phyloP scores from a whole-genome alignment of 257 asterid genomes.

The Przewalskia tangutica region DNA sequence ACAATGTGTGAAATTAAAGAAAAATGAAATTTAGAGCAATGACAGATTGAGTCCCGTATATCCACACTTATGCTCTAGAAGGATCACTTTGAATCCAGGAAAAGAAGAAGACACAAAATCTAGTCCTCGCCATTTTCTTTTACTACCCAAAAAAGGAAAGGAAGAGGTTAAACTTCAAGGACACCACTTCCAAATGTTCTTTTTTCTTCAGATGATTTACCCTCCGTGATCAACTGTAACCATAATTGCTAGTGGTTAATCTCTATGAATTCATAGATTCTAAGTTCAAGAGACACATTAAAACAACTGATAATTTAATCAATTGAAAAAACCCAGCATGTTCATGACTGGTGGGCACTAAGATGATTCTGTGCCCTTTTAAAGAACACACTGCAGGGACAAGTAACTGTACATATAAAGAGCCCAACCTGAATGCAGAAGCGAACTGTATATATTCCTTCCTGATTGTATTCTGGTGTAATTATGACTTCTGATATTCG shows the following conservation, averaged over 20 bases:
- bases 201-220: background rate
- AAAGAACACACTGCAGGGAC: background rate
- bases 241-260: background rate
- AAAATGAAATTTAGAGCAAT: background rate
- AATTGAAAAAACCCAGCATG: background rate
- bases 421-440: constrained; percentile 87
- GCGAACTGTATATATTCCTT: constrained; percentile 95
- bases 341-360: background rate
- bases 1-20: background rate
- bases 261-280: background rate
- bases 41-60: background rate
- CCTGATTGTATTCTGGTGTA: constrained; percentile 83
- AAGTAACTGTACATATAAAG: background rate
- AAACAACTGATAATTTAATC: background rate
- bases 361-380: background rate
- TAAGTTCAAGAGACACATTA: background rate
- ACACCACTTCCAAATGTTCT: background rate
- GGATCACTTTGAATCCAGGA: background rate
- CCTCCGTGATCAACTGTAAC: background rate
- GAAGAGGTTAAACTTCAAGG: background rate
- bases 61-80: background rate
- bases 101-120: background rate
- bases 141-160: background rate
- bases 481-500: constrained; percentile 91
- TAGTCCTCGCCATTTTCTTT: background rate